A percentile compares a stretch with the other conserved stretches of the same genome.
Conservation (phyloP, 2,329 filamentous ascomycete species). For the Fusarium ramigenum region DNA sequence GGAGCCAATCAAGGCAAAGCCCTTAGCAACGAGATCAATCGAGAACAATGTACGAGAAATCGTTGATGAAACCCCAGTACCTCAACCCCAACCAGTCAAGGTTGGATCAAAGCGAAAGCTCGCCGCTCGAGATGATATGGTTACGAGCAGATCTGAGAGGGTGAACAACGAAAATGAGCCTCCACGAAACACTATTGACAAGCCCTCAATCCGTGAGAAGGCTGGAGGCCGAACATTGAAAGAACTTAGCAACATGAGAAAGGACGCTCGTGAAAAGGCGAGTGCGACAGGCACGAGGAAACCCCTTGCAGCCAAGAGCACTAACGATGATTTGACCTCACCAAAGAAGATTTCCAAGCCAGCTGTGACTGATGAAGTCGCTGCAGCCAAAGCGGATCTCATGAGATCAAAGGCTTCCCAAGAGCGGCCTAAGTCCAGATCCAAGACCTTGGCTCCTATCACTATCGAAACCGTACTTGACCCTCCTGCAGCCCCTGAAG, state of each 20-base stretch:
- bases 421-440: constrained; percentile 41
- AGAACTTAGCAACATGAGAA: constrained; percentile 54
- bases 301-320: constrained; percentile 65
- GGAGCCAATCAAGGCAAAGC: background rate
- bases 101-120: constrained; percentile 67
- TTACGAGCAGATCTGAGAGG: constrained; percentile 44
- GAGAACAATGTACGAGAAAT: constrained; percentile 4
- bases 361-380: constrained; percentile 48
- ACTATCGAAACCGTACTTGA: constrained; percentile 32
- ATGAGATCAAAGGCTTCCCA: constrained; percentile 40
- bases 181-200: constrained; percentile 36
- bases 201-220: constrained; percentile 48
- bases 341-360: constrained; percentile 61
- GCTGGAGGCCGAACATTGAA: constrained; percentile 56
- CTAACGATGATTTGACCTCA: constrained; percentile 67
- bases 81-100: constrained; percentile 49
- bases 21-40: constrained; percentile 2
- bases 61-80: constrained; percentile 15
- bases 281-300: constrained; percentile 52
- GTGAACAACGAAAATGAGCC: constrained; percentile 44
- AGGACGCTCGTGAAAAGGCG: constrained; percentile 51
- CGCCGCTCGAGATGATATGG: constrained; percentile 63
- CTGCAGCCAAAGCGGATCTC: constrained; percentile 52
- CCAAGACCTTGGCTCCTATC: constrained; percentile 40
- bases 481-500: constrained; percentile 23